Conservation (phyloP, 2,329 filamentous ascomycete genomes). For the Colletotrichum filicis region DNA sequence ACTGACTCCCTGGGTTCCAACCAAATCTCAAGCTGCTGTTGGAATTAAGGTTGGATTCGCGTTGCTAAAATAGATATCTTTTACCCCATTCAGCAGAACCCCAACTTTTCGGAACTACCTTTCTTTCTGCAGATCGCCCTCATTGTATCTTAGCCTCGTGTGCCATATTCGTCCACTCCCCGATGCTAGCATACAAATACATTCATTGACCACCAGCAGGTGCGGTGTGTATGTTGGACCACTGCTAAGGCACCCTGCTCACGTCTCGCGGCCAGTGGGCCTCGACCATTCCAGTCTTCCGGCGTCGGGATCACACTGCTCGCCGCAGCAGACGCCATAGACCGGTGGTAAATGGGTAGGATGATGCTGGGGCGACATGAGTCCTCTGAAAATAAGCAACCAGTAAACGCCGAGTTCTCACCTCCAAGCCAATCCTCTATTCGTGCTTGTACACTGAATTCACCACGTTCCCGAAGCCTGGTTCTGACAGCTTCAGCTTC, state of each 20-base stretch:
- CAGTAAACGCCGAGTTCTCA: constrained; percentile 4
- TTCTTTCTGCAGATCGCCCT: neutral
- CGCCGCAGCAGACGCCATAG: neutral
- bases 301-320: neutral
- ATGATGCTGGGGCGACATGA: neutral
- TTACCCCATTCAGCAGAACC: neutral
- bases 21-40: neutral
- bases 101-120: neutral
- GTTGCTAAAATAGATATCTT: neutral
- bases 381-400: neutral
- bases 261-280: neutral
- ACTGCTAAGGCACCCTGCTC: neutral
- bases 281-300: neutral
- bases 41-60: neutral
- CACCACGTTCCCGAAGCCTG: neutral
- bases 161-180: neutral
- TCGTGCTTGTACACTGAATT: neutral
- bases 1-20: neutral
- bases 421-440: neutral
- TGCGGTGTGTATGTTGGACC: too few relatives aligned
- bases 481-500: neutral
- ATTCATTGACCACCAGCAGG: neutral
- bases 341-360: neutral
- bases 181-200: neutral
- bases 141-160: neutral